These are phyloP conservation scores for Colletotrichum kahawae DNA, from an alignment of 2,329 filamentous ascomycete genomes.

Conservation along the genomic window DNA sequence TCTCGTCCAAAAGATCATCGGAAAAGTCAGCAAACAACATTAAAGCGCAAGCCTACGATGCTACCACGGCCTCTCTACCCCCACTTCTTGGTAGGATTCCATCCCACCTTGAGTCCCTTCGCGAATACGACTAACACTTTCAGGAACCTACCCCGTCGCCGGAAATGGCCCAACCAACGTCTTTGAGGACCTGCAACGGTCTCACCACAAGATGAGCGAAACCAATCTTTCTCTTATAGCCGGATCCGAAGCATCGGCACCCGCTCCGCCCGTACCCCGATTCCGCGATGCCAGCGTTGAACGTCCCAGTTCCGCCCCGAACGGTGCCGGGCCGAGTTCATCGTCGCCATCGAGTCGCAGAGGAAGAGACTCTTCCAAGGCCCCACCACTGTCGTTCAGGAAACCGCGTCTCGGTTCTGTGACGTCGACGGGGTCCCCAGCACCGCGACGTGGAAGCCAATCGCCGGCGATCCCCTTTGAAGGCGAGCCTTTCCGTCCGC, in stretches of 20 bases:
- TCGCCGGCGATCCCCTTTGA: not conserved
- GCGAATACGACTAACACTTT: not conserved
- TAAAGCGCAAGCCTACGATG: slow-evolving; percentile 42
- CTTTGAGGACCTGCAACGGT: slow-evolving; percentile 39
- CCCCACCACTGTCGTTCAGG: slow-evolving; percentile 20
- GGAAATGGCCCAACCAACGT: slow-evolving; percentile 43
- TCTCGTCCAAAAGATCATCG: slow-evolving; percentile 32
- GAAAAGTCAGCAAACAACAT: slow-evolving; percentile 26
- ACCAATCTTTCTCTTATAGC: slow-evolving; percentile 25
- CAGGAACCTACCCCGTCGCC: slow-evolving; percentile 44
- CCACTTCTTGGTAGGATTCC: slow-evolving; percentile 38
- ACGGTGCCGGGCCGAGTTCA: slow-evolving; percentile 10
- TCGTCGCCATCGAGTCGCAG: slow-evolving; percentile 1
- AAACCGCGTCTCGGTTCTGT: slow-evolving; percentile 15
- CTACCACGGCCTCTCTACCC: slow-evolving; percentile 37
- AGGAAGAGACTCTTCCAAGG: slow-evolving; percentile 22
- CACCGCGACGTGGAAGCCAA: not conserved
- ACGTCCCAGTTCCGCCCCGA: slow-evolving; percentile 42
- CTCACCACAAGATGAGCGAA: slow-evolving; percentile 32
- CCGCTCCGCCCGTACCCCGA: slow-evolving; percentile 32
- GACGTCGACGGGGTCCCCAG: slow-evolving; percentile 1
- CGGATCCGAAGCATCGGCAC: slow-evolving; percentile 30
- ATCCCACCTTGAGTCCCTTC: not conserved
- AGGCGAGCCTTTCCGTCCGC: slow-evolving; percentile 10
- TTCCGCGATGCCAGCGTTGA: slow-evolving; percentile 31